A percentile compares a stretch with the other conserved stretches of the same genome.
These are phyloP conservation scores for Talaromyces sp. DNA, from an alignment of 2,329 filamentous ascomycete genomes.

Conservation along the genomic window DNA sequence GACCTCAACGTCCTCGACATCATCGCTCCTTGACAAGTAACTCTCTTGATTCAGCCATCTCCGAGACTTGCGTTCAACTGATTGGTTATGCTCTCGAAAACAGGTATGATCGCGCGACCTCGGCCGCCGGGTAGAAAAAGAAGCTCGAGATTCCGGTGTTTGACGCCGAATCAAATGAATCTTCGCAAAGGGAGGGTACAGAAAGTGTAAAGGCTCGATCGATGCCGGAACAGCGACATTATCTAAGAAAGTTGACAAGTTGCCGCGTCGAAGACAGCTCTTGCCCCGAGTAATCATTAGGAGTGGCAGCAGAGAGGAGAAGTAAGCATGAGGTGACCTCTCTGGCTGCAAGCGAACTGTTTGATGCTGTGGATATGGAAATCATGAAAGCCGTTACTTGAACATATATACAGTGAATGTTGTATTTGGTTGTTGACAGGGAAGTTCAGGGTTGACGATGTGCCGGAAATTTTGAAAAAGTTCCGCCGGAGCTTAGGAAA, in stretches of 20 bases:
- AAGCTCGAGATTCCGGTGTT: constrained; percentile 12
- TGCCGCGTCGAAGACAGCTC: constrained; percentile 40
- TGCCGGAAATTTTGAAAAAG: constrained; percentile 12
- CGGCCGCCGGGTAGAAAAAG: constrained; percentile 11
- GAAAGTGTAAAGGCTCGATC: constrained; percentile 45
- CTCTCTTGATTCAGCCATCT: constrained; percentile 7
- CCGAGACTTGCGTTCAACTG: neutral
- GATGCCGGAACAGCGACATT: constrained; percentile 32
- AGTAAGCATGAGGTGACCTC: constrained; percentile 8
- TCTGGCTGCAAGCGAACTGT: neutral
- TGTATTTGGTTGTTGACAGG: neutral
- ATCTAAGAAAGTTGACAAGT: constrained; percentile 35
- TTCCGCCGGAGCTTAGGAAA: constrained; percentile 2
- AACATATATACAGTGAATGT: neutral
- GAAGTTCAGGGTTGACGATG: neutral
- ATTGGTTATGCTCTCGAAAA: neutral
- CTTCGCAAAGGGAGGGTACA: constrained; percentile 43
- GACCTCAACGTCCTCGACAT: neutral
- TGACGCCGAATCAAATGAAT: constrained; percentile 22
- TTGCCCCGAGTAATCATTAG: constrained; percentile 45
- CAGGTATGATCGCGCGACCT: neutral
- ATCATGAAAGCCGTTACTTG: neutral
- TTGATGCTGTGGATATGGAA: neutral
- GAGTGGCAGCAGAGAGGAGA: constrained; percentile 12
- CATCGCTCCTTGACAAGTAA: neutral